phyloP scores from a whole-genome alignment of 2,329 filamentous ascomycete species.

The Penicillium sp. region DNA sequence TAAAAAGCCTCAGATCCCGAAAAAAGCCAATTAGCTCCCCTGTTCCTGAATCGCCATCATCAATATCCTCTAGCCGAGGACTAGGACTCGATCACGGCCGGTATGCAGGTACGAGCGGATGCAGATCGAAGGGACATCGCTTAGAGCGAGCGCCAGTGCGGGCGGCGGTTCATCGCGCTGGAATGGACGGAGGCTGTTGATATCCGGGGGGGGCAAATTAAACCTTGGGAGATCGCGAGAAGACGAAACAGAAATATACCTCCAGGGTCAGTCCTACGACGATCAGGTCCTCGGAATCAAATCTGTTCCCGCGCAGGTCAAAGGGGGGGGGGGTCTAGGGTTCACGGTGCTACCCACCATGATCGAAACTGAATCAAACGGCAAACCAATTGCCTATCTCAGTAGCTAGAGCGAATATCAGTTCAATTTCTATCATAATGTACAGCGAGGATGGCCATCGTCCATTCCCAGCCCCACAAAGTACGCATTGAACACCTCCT shows the following conservation, averaged over 20 bases:
- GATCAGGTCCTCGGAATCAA: not conserved
- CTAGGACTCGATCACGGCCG: not conserved
- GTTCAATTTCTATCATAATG: too few relatives aligned
- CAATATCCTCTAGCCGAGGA: not conserved
- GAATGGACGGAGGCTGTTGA: too few relatives aligned
- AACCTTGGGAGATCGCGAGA: not conserved
- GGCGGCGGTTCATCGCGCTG: not conserved
- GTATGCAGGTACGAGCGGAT: slow-evolving; percentile 10
- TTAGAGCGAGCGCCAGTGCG: not conserved
- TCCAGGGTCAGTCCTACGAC: not conserved
- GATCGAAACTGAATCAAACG: not conserved
- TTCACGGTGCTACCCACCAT: not conserved
- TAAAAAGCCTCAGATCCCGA: not conserved
- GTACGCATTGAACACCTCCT: not conserved
- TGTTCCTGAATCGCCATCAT: not conserved
- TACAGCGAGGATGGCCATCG: not conserved
- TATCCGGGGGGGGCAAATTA: slow-evolving; percentile 1
- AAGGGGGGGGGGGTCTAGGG: not conserved
- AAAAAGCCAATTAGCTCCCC: not conserved
- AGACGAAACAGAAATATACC: not conserved
- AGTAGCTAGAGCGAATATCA: not conserved
- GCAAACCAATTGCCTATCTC: not conserved
- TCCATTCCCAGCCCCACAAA: not conserved
- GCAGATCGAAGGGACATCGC: slow-evolving; percentile 6
- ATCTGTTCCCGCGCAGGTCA: not conserved